Percentiles rank a stretch among this genome's conserved stretches.
phyloP scores from a whole-genome alignment of 2,329 filamentous ascomycete species.

The Phialophora macrospora region DNA sequence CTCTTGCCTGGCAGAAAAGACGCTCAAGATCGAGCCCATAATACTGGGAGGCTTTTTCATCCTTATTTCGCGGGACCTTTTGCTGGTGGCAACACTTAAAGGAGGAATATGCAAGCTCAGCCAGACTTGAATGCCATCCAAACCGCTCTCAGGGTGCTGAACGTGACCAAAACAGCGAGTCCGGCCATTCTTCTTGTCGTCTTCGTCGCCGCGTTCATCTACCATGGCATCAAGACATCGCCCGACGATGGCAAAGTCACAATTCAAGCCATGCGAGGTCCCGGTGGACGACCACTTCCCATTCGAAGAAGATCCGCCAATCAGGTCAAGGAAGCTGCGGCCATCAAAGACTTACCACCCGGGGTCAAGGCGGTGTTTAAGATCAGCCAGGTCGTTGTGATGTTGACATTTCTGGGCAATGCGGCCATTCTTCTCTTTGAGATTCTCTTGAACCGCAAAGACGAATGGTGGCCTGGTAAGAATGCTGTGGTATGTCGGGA shows the following conservation, averaged over 20 bases:
- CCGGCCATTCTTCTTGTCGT: slow-evolving; percentile 68
- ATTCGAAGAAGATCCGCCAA: slow-evolving; percentile 62
- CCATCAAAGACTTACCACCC: slow-evolving; percentile 64
- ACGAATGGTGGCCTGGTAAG: slow-evolving; percentile 83
- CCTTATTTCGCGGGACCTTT: slow-evolving; percentile 31
- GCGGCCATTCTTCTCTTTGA: slow-evolving; percentile 74
- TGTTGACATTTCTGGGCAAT: slow-evolving; percentile 77
- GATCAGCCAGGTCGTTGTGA: slow-evolving; percentile 71
- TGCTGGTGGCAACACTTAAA: slow-evolving; percentile 13
- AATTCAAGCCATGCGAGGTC: slow-evolving; percentile 59
- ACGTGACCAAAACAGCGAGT: slow-evolving; percentile 55
- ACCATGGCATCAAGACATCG: slow-evolving; percentile 63
- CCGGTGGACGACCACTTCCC: slow-evolving; percentile 85
- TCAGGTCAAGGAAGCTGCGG: slow-evolving; percentile 53
- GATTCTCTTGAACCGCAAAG: slow-evolving; percentile 67
- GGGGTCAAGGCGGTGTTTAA: slow-evolving; percentile 73
- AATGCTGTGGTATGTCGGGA: slow-evolving; percentile 68
- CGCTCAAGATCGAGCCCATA: slow-evolving; percentile 10
- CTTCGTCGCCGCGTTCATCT: slow-evolving; percentile 67
- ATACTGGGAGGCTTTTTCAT: slow-evolving; percentile 37
- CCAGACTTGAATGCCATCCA: slow-evolving; percentile 32
- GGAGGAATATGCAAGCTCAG: slow-evolving; percentile 29
- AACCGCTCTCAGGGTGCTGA: slow-evolving; percentile 34
- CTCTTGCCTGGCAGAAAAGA: slow-evolving; percentile 5
- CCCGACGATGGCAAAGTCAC: slow-evolving; percentile 50